Conservation (phyloP, 1,284 basidiomycete genomes). For the Fomes fomentarius region DNA sequence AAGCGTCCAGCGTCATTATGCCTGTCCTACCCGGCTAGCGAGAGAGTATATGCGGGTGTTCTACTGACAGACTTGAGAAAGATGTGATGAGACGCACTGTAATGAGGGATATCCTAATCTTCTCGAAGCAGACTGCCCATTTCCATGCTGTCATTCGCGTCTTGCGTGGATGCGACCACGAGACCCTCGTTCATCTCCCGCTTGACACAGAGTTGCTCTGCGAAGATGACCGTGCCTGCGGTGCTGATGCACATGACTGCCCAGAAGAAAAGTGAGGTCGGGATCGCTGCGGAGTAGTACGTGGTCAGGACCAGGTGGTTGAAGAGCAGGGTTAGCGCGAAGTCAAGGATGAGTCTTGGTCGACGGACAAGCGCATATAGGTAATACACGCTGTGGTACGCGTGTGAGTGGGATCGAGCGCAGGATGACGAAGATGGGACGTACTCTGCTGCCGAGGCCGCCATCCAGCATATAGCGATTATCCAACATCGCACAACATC, state of each 20-base stretch:
- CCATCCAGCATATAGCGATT: slow-evolving; percentile 82
- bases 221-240: slow-evolving; percentile 75
- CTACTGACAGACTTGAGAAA: too few relatives aligned
- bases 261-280: slow-evolving; percentile 92
- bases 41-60: too few relatives aligned
- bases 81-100: not conserved
- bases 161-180: slow-evolving; percentile 50
- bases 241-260: slow-evolving; percentile 74
- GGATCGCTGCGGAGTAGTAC: slow-evolving; percentile 87
- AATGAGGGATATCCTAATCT: slow-evolving; percentile 23
- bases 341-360: slow-evolving; percentile 94
- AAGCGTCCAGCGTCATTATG: too few relatives aligned
- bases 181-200: slow-evolving; percentile 92
- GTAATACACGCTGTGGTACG: slow-evolving; percentile 73
- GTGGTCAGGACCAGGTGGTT: slow-evolving; percentile 91
- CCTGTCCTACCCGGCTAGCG: too few relatives aligned
- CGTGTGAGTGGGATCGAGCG: not conserved
- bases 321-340: slow-evolving; percentile 87
- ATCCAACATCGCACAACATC: slow-evolving; percentile 87
- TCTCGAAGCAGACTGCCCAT: slow-evolving; percentile 54
- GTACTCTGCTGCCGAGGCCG: slow-evolving; percentile 81
- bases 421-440: not conserved
- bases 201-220: slow-evolving; percentile 92
- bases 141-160: slow-evolving; percentile 50
- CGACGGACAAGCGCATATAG: slow-evolving; percentile 87